Evolutionary conservation across 2,329 filamentous ascomycete species (phyloP).

Genomic region (Fusarium drepaniforme): DNA sequence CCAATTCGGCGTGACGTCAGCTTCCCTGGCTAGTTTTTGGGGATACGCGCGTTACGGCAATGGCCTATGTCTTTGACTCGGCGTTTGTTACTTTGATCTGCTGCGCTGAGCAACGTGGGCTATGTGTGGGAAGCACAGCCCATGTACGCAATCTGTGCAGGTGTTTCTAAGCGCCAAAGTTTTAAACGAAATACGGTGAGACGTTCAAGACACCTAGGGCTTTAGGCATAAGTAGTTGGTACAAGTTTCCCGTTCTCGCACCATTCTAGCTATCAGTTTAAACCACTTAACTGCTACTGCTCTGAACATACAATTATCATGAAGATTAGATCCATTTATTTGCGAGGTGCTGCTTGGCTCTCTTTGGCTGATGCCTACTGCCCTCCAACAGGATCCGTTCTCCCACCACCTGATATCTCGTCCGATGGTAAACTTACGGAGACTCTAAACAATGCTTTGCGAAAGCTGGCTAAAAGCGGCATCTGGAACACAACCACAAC

Average conservation of each 20-base stretch:
- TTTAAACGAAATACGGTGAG: neutral
- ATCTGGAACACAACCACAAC: neutral
- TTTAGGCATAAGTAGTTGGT: neutral
- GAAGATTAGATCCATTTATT: neutral
- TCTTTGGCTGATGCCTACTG: constrained; percentile 29
- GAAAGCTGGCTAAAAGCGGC: neutral
- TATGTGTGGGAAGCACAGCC: too few relatives aligned
- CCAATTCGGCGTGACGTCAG: neutral
- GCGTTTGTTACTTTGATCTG: neutral
- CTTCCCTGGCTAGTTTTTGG: neutral
- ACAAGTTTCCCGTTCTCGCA: neutral
- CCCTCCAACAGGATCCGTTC: neutral
- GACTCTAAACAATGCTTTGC: neutral
- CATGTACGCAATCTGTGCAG: neutral
- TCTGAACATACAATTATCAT: neutral
- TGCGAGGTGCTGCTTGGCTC: neutral
- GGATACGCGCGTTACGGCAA: neutral
- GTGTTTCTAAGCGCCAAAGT: neutral
- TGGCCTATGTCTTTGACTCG: neutral
- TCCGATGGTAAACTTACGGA: neutral
- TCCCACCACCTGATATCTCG: neutral
- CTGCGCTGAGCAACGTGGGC: neutral
- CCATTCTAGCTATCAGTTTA: neutral
- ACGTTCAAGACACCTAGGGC: neutral
- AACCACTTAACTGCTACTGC: neutral